A percentile compares a stretch with the other conserved stretches of the same genome.
Conservation (phyloP, 2,329 filamentous ascomycete genomes). For the Sarocladium oryzae region DNA sequence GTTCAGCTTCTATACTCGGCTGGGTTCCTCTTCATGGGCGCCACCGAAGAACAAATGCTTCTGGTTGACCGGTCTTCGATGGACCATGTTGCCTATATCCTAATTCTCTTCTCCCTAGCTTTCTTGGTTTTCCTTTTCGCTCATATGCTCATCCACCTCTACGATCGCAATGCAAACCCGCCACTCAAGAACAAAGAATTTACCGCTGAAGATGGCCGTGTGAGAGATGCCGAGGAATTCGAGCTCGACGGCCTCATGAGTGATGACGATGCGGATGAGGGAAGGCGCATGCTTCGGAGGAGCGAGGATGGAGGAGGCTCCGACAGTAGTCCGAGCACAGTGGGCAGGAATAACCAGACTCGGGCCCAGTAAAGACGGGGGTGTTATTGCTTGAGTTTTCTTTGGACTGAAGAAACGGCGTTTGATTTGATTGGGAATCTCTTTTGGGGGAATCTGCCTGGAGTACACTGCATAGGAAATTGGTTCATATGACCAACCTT, state of each 20-base stretch:
- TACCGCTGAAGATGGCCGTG: conserved; percentile 44
- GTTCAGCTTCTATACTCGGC: conserved; percentile 77
- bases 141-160: conserved; percentile 79
- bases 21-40: conserved; percentile 95
- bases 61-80: conserved; percentile 68
- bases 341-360: conserved; percentile 26
- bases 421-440: neutral
- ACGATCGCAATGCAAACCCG: conserved; percentile 55
- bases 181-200: conserved; percentile 28
- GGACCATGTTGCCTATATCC: conserved; percentile 84
- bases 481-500: neutral
- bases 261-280: conserved; percentile 67
- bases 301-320: conserved; percentile 18
- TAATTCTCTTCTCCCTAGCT: conserved; percentile 84
- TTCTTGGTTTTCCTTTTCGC: conserved; percentile 88
- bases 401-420: neutral
- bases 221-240: conserved; percentile 84
- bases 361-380: conserved; percentile 17
- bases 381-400: neutral
- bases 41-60: conserved; percentile 92
- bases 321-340: conserved; percentile 32
- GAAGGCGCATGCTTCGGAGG: conserved; percentile 29
- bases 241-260: conserved; percentile 87
- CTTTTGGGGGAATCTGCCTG: neutral
- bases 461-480: conserved; percentile 2